These are phyloP conservation scores for Pseudonectria buxi DNA, from an alignment of 2,329 filamentous ascomycete genomes.

Conservation along the genomic window DNA sequence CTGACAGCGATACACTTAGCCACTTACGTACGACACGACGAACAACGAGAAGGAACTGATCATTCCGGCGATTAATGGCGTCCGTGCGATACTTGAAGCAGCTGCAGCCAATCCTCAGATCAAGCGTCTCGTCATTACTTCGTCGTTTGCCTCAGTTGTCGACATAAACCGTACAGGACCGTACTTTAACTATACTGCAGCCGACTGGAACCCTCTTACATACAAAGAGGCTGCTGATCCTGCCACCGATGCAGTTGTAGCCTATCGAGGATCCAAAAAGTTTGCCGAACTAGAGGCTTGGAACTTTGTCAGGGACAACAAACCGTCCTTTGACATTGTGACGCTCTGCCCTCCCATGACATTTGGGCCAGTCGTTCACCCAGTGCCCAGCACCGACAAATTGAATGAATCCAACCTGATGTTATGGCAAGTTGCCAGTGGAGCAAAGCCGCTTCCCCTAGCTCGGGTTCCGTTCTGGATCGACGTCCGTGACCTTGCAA, in stretches of 20 bases:
- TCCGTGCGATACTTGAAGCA: constrained; percentile 34
- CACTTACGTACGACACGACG: constrained; percentile 35
- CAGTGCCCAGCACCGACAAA: constrained; percentile 25
- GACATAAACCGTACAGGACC: constrained; percentile 41
- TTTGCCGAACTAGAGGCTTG: constrained; percentile 29
- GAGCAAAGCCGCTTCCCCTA: constrained; percentile 29
- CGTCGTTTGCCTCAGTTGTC: constrained; percentile 61
- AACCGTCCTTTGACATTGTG: constrained; percentile 35
- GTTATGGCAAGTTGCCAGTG: constrained; percentile 34
- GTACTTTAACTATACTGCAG: constrained; percentile 45
- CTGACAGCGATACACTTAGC: constrained; percentile 16
- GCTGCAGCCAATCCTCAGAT: constrained; percentile 16
- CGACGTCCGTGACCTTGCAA: constrained; percentile 40
- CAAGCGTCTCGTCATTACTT: constrained; percentile 48
- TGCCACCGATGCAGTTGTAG: constrained; percentile 31
- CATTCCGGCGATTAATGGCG: constrained; percentile 39
- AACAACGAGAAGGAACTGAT: constrained; percentile 40
- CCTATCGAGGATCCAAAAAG: constrained; percentile 30
- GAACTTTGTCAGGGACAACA: constrained; percentile 28
- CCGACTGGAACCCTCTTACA: constrained; percentile 53
- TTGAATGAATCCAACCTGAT: constrained; percentile 38
- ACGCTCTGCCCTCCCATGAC: constrained; percentile 39
- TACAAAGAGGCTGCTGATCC: constrained; percentile 39
- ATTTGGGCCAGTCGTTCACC: constrained; percentile 37
- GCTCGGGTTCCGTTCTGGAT: constrained; percentile 37